phyloP scores from a whole-genome alignment of 495 filamentous ascomycete genomes.

The Penicillium steckii region DNA sequence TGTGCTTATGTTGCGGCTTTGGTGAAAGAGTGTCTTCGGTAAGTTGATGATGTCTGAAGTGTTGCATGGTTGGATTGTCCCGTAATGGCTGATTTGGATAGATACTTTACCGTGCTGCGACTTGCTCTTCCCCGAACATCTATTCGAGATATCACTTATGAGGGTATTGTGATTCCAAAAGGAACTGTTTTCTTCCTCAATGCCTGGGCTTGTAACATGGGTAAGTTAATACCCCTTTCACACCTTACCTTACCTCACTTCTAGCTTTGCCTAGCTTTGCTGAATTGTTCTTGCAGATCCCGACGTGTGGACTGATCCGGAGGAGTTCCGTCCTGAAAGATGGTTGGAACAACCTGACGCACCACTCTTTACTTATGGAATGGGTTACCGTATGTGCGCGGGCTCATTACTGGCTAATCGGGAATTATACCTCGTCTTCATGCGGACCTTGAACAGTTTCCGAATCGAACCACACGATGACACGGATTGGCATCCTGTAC shows the following conservation, averaged over 20 bases:
- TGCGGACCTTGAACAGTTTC: slow-evolving; percentile 59
- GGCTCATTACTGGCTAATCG: slow-evolving; percentile 62
- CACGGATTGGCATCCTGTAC: slow-evolving; percentile 54
- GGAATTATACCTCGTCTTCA: slow-evolving; percentile 64
- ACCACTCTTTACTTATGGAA: slow-evolving; percentile 59
- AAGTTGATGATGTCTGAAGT: too few species aligned
- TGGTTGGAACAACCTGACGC: slow-evolving; percentile 63
- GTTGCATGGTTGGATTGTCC: too few species aligned
- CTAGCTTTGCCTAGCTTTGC: too few species aligned
- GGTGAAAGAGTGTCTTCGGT: slow-evolving; percentile 58
- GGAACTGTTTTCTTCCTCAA: slow-evolving; percentile 64
- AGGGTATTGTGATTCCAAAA: slow-evolving; percentile 54
- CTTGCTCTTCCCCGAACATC: slow-evolving; percentile 60
- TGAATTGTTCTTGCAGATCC: too few species aligned
- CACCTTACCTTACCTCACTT: too few species aligned
- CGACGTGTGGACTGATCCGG: slow-evolving; percentile 57
- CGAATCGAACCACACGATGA: slow-evolving; percentile 49
- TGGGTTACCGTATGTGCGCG: slow-evolving; percentile 67
- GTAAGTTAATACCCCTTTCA: too few species aligned
- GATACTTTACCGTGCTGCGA: slow-evolving; percentile 59
- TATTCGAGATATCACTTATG: slow-evolving; percentile 58
- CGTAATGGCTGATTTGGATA: slow-evolving; percentile 10
- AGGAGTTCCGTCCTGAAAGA: slow-evolving; percentile 58
- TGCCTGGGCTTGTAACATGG: slow-evolving; percentile 65
- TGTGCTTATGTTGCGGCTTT: slow-evolving; percentile 59